Percentiles rank a stretch among this genome's conserved stretches.
Conservation (phyloP, 352 stramenopile species). For the Ochromonadaceae sp. region DNA sequence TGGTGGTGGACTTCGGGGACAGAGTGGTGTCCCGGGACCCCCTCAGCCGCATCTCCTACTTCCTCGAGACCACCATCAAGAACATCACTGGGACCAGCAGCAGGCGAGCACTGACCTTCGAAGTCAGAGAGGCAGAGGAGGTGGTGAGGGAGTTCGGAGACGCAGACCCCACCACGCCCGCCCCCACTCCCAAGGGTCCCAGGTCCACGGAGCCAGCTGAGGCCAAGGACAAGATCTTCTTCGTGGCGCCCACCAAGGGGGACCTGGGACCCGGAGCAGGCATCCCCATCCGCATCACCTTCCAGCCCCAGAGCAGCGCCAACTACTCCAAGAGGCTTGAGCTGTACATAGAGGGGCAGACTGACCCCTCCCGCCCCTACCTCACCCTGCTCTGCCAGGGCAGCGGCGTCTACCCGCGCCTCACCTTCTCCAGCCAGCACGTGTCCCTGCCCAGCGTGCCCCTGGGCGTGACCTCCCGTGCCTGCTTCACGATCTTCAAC, state of each 20-base stretch:
- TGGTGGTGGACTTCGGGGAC: conserved; percentile 54
- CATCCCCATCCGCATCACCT: conserved; percentile 57
- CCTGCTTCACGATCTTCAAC: conserved; percentile 56
- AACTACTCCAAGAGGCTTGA: conserved; percentile 58
- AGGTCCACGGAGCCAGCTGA: too few species aligned
- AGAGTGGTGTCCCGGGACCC: conserved; percentile 61
- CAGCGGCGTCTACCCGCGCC: conserved; percentile 64
- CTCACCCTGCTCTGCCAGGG: conserved; percentile 56
- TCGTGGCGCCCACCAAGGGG: conserved; percentile 51
- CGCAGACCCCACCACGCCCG: too few species aligned
- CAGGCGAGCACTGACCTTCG: not conserved
- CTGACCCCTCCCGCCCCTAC: conserved; percentile 47
- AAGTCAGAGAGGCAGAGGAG: not conserved
- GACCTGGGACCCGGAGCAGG: conserved; percentile 56
- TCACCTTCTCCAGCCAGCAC: conserved; percentile 65
- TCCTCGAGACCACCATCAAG: conserved; percentile 48
- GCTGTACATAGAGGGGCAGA: conserved; percentile 36
- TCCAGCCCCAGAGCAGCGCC: conserved; percentile 50
- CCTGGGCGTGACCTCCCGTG: conserved; percentile 47
- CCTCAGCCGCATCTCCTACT: conserved; percentile 65
- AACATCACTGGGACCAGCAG: conserved; percentile 42
- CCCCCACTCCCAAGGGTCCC: too few species aligned
- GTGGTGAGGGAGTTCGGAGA: not conserved
- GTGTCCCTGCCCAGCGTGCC: conserved; percentile 70
- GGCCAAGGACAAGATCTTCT: conserved; percentile 52